Conservation (phyloP, 1,139 yeast genomes). For the Nakaseomyces kungkrabaensis region DNA sequence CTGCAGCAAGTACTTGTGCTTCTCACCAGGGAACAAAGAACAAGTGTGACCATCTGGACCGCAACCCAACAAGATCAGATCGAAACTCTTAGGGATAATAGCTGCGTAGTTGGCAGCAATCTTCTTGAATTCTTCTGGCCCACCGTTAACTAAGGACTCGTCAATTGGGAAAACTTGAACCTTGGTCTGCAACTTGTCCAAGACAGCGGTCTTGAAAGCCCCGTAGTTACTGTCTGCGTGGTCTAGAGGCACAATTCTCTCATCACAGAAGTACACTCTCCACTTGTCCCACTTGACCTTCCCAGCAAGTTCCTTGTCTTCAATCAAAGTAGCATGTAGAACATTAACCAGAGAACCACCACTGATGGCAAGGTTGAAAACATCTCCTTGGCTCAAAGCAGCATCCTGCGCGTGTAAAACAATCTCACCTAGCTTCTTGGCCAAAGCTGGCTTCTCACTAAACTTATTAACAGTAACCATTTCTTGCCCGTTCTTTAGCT, state of each 20-base stretch:
- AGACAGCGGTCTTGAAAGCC: constrained; percentile 65
- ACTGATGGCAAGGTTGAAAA: constrained; percentile 70
- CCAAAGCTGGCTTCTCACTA: constrained; percentile 46
- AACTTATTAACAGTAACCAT: constrained; percentile 43
- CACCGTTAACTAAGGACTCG: constrained; percentile 63
- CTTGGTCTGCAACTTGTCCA: constrained; percentile 43
- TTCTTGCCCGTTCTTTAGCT: background rate
- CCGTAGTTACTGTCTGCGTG: constrained; percentile 87
- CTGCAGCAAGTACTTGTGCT: constrained; percentile 55
- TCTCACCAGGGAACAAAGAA: constrained; percentile 56
- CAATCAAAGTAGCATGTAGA: constrained; percentile 59
- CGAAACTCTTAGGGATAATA: constrained; percentile 68
- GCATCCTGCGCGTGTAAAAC: constrained; percentile 46
- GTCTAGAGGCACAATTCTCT: constrained; percentile 82
- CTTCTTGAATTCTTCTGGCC: constrained; percentile 34
- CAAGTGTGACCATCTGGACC: constrained; percentile 99
- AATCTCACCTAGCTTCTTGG: constrained; percentile 45
- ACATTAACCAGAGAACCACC: constrained; percentile 87
- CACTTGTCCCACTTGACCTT: constrained; percentile 78
- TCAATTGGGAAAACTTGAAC: constrained; percentile 81
- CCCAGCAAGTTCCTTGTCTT: constrained; percentile 38
- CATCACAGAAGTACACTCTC: constrained; percentile 96
- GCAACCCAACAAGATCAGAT: constrained; percentile 80
- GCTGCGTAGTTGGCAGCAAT: constrained; percentile 86
- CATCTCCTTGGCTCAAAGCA: constrained; percentile 34